Percentiles rank a stretch among this genome's conserved stretches.
phyloP scores from a whole-genome alignment of 257 asterid species.

The Gentiana straminea region DNA sequence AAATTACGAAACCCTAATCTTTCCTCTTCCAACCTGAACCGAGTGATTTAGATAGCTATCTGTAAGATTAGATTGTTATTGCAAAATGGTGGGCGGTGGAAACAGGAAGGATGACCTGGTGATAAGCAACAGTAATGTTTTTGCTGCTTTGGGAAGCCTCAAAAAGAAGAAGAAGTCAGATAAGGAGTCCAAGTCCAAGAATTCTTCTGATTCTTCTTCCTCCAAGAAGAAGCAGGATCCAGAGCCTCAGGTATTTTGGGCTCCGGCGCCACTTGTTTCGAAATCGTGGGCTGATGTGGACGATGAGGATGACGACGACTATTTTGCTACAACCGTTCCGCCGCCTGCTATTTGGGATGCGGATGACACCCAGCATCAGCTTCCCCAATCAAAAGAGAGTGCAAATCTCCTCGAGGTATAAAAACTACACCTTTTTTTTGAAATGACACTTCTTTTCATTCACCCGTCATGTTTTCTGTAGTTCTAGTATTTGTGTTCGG shows the following conservation, averaged over 20 bases:
- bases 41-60: too few relatives aligned
- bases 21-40: too few relatives aligned
- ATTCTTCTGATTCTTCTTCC: constrained; percentile 13
- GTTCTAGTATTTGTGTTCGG: too few relatives aligned
- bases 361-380: constrained; percentile 19
- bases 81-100: constrained; percentile 73
- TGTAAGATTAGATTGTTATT: too few relatives aligned
- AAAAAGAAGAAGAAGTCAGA: constrained; percentile 88
- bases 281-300: constrained; percentile 98
- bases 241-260: constrained; percentile 61
- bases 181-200: constrained; percentile 44
- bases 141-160: constrained; percentile 75
- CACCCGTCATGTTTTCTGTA: too few relatives aligned
- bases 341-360: constrained; percentile 64
- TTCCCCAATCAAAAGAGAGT: constrained; percentile 16
- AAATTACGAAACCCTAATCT: too few relatives aligned
- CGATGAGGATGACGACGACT: constrained; percentile 90
- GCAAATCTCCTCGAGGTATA: constrained; percentile 50
- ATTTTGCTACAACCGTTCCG: constrained; percentile 87
- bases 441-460: too few relatives aligned
- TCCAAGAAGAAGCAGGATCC: constrained; percentile 12
- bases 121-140: constrained; percentile 63
- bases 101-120: constrained; percentile 62
- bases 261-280: constrained; percentile 74
- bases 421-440: neutral